phyloP scores from a whole-genome alignment of 1,139 yeast genomes.

The Magnusiomyces fungicola region DNA sequence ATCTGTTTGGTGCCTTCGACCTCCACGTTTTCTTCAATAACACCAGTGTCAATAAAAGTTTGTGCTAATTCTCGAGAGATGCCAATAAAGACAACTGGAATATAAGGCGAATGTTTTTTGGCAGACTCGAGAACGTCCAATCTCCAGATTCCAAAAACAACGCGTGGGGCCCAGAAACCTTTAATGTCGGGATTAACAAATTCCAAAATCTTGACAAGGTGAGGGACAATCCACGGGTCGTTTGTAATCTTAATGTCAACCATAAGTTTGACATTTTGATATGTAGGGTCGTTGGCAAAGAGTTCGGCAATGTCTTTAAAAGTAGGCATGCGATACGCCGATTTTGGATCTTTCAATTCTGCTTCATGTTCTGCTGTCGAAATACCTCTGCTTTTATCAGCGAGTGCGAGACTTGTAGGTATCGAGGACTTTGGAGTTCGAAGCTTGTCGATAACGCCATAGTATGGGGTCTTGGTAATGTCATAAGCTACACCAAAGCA shows the following conservation, averaged over 20 bases:
- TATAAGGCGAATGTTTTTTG: conserved; percentile 36
- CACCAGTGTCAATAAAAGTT: conserved; percentile 28
- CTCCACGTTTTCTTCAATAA: conserved; percentile 23
- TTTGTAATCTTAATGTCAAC: conserved; percentile 76
- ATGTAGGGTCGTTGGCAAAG: conserved; percentile 40
- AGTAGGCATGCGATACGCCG: conserved; percentile 56
- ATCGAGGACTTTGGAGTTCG: background rate
- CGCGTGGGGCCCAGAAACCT: conserved; percentile 55
- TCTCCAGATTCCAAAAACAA: conserved; percentile 81
- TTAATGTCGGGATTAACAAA: conserved; percentile 42
- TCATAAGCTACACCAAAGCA: conserved; percentile 43
- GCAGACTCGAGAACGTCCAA: conserved; percentile 54
- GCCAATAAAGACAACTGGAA: conserved; percentile 48
- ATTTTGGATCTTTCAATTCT: too few species aligned
- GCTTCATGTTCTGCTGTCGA: background rate
- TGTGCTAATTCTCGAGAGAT: conserved; percentile 36
- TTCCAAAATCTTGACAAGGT: conserved; percentile 45
- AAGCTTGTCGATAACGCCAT: conserved; percentile 43
- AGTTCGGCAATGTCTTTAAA: conserved; percentile 54
- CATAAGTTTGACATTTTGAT: conserved; percentile 46
- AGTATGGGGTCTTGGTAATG: conserved; percentile 35
- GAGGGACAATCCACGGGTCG: conserved; percentile 49
- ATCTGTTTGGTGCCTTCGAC: conserved; percentile 31
- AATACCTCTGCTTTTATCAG: background rate
- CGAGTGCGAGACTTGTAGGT: background rate